These are phyloP conservation scores for Chrysosporium queenslandicum DNA, from an alignment of 2,329 filamentous ascomycete genomes.

Conservation along the genomic window DNA sequence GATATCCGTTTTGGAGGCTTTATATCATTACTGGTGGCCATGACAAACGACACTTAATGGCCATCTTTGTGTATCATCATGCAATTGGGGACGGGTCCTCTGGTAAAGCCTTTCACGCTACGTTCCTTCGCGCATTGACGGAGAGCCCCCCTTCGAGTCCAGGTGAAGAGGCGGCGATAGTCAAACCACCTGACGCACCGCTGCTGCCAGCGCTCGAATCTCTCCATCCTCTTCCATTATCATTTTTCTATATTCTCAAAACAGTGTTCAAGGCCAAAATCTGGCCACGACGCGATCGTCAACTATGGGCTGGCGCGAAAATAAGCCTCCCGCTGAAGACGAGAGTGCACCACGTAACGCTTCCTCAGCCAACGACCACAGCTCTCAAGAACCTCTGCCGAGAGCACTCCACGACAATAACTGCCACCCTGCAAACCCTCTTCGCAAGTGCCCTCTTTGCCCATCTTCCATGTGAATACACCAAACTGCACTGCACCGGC, in stretches of 20 bases:
- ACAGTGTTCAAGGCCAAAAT: constrained; percentile 28
- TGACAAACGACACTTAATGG: constrained; percentile 30
- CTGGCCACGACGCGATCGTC: constrained; percentile 22
- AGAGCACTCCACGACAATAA: constrained; percentile 33
- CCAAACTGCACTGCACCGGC: constrained; percentile 25
- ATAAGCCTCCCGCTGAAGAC: constrained; percentile 21
- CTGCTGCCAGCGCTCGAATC: constrained; percentile 36
- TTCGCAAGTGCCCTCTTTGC: constrained; percentile 33
- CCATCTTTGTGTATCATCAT: constrained; percentile 41
- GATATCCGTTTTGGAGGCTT: constrained; percentile 39
- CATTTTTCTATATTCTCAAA: constrained; percentile 28
- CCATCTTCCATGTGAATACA: constrained; percentile 24
- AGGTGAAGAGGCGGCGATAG: neutral
- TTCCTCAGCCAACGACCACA: constrained; percentile 26
- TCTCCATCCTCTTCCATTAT: constrained; percentile 33
- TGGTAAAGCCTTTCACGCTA: constrained; percentile 38
- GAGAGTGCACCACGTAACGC: constrained; percentile 24
- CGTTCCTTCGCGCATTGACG: constrained; percentile 32
- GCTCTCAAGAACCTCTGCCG: constrained; percentile 29
- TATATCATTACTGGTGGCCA: constrained; percentile 26
- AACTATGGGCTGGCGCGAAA: constrained; percentile 31
- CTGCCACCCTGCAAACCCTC: constrained; percentile 32
- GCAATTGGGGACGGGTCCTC: constrained; percentile 40
- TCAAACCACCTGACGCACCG: constrained; percentile 22
- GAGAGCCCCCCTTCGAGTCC: neutral